Evolutionary conservation across 805 yeast species (phyloP), one percentile per base, ranked within the genome.

Genomic region (Wickerhamomyces strasburgensis): DNA sequence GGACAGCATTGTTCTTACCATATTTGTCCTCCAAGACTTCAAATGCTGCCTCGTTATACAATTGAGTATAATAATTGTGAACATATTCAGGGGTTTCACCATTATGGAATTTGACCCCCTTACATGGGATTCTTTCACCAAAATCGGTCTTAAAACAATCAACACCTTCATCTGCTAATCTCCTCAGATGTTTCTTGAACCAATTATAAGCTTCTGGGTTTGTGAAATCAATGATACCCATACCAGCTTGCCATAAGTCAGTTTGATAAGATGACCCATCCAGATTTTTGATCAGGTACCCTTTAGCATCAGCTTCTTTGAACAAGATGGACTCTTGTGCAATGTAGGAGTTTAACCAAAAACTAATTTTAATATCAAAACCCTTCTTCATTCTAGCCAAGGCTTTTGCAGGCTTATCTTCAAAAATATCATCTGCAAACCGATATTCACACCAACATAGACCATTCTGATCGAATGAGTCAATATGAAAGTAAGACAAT

Each of bases 311-410:
- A 13, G 45, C 49, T 26, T 38, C 47, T 14, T 36, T 35, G 44
- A 44, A 48, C 27, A 48, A 14, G 3, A 29, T 9, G 7, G 50
- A 43, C 33, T 48, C 52, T 28, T 48, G 52, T 6, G 39, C 52
- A 27, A 48, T 46, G 34, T 48, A 48, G 2, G 50, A 35, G 36
- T 48, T 48, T 31, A 48, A 46, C 52, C 52, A 48, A 16, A 48
- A 49, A 39, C 52, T 46, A 14, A 65, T 51, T 7, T 62, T 64
- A 17, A 61, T 51, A 32, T 67, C 68, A 31, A 57, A 65, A 33
- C 61, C 62, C 37, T 57, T 56, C 37, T 60, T 59, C 39, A 65
- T 40, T 33, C 61, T 60, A 24, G 56, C 51, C 14, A 65, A 36
- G 45, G 46, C 41, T 27, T 37, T 25, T 29, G 33, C 32, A 14